phyloP scores from a whole-genome alignment of 805 yeast genomes.

The Cyberlindnera japonica region DNA sequence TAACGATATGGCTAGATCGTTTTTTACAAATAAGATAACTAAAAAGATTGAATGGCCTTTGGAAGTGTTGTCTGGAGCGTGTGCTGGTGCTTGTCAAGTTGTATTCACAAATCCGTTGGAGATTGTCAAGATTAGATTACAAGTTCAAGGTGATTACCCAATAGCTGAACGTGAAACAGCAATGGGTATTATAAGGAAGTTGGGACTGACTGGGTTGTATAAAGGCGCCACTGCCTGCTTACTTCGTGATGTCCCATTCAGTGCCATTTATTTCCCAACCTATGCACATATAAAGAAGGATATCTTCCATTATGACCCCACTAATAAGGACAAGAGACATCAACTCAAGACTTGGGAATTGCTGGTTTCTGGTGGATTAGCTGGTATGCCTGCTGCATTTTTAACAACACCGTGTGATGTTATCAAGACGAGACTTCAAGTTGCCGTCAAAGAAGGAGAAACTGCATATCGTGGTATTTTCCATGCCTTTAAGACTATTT shows the following conservation, averaged over 20 bases:
- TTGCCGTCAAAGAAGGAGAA: slow-evolving; percentile 75
- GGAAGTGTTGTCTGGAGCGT: slow-evolving; percentile 86
- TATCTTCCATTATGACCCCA: slow-evolving; percentile 78
- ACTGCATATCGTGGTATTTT: slow-evolving; percentile 69
- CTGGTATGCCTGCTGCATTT: slow-evolving; percentile 98
- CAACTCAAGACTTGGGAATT: slow-evolving; percentile 79
- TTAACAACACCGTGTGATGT: slow-evolving; percentile 97
- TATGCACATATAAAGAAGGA: slow-evolving; percentile 89
- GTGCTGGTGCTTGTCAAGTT: slow-evolving; percentile 97
- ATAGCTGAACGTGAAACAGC: slow-evolving; percentile 42
- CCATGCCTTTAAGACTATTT: slow-evolving; percentile 72
- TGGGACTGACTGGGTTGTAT: slow-evolving; percentile 83
- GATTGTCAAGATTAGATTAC: slow-evolving; percentile 90
- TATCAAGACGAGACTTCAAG: slow-evolving; percentile 90
- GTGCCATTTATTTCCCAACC: slow-evolving; percentile 95
- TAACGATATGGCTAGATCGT: slow-evolving; percentile 79
- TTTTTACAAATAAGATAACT: slow-evolving; percentile 51
- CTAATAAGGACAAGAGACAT: slow-evolving; percentile 49
- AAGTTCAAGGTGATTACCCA: slow-evolving; percentile 76
- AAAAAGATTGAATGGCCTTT: slow-evolving; percentile 49
- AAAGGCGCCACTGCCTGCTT: slow-evolving; percentile 91
- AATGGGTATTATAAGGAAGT: slow-evolving; percentile 64
- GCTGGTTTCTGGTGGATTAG: slow-evolving; percentile 83
- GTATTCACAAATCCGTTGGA: slow-evolving; percentile 94
- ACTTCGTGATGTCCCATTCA: slow-evolving; percentile 92